Evolutionary conservation across 2,329 filamentous ascomycete species (phyloP), one percentile per base, ranked within the genome.

Genomic region (Colletotrichum limetticola): DNA sequence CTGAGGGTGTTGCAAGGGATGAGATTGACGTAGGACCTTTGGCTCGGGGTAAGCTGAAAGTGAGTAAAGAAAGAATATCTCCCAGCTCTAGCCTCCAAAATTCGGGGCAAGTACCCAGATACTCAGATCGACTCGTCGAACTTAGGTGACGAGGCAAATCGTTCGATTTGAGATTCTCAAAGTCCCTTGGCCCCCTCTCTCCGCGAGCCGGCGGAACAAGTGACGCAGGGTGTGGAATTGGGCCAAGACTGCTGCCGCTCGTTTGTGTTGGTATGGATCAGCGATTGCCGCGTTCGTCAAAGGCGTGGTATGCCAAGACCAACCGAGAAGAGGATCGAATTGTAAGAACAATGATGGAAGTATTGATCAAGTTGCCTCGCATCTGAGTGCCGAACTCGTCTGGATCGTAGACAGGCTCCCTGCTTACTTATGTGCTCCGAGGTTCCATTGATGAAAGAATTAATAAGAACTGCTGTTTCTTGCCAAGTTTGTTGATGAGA

Each of bases 241-340:
- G 22, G n/a, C 56, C 26, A 52, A 12, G 22, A 49, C 28, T 22
- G 7, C 28, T 22, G 19, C 42, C 42, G 16, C 16, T 49, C 19
- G 37, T n/a, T 22, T 49, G 32, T 22, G 8, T 26, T 62, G 35
- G 28, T n/a, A 60, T 56, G 46, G 24, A 37, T 32, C 35, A 62
- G n/a, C 28, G 12, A 22, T 28, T 22, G n/a, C 71, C 61, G 71
- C 56, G 49, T 65, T 57, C 67, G 56, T 57, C 67, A 12, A 61
- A 26, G 28, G 49, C 49, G 58, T 11, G 11, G 30, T 26, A 11
- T 65, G 46, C 55, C 56, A 57, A 70, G 70, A 59, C 19, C 11
- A 5, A 5, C 30, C 9, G 26, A 26, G n/a, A 22, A 24, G 14
- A 4, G 35, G 19, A n/a, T 28, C 11, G 12, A 28, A 12, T 16